Evolutionary conservation across 495 filamentous ascomycete genomes (phyloP), one percentile per base, ranked within the genome.

Genomic region (Penicillium cosmopolitanum): DNA sequence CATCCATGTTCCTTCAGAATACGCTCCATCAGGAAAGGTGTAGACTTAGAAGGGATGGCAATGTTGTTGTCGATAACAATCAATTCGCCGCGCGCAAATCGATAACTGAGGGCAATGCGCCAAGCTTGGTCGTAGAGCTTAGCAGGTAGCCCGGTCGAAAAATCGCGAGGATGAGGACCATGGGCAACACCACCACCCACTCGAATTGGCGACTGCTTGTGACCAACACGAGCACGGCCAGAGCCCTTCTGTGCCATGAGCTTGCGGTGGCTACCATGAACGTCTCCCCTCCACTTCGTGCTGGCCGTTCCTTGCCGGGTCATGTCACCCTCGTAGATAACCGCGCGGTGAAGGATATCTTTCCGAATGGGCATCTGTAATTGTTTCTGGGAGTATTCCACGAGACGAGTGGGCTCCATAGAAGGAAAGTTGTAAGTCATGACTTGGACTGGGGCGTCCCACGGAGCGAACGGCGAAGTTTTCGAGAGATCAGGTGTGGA

Each of bases 51-150:
- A 11, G 78, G 75, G 13, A 96, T 76, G 40, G 90, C 85, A 62
- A 90, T 81, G 34, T 82, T 78, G 62, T 89, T 87, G 59, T 92
- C 87, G 62, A 95, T 84, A 48, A 98, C 84, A 50, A 97, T 78
- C 72, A 99, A 75, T 78, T 97, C 89, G 16, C 91, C 93, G 57
- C 88, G 87, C 56, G 84, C 77, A 75, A 93, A 98, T 44, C 96
- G 85, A 75, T 96, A 96, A 63, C 89, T 93, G 55, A 99, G 82
- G 2, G 96, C 96, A 35, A 89, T 98, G 68, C 96, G 86, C 92
- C 92, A 98, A 11, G 96, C 96, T 66, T 96, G 76, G 71, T 97
- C 93, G 76, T 99, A 99, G 50, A 97, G 87, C 81, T 97, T 97
- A 63, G 81, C 81, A 51, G 89, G 93, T 57, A 99, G 80, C 35